Evolutionary conservation across 306 rosid species (phyloP), one percentile per base, ranked within the genome.

Genomic region (Citrullus colocynthis): DNA sequence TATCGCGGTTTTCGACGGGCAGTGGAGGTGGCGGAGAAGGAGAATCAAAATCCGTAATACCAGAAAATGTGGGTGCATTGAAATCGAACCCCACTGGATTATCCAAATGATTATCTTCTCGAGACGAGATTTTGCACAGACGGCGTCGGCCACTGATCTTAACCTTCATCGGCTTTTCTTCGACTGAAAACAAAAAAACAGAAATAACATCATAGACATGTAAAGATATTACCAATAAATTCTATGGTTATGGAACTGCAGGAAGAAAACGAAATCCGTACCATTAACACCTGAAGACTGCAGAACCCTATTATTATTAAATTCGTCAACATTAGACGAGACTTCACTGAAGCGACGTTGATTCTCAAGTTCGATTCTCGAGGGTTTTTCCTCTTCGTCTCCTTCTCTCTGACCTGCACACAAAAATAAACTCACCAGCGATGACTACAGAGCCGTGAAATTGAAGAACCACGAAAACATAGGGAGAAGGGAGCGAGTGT

Each of bases 61-160:
- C 87, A 34, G 80, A 81, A 78, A 88, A 72, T 0, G 16, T 59
- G 11, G 85, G 80, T 55, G 86, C 88, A 24, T 6, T 8, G 60
- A 49, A 72, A 72, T 88, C 87, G 36, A 79, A 56, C 4, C 37
- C 85, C 36, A 3, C 75, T 51, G n/a, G 60, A 48, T 85, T 73
- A 24, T 78, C 83, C 16, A 58, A 15, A 54, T 3, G 37, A 77
- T 61, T 82, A 11, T 75, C 79, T 0, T 80, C 88, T 21, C 69
- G 55, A 21, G 84, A 42, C 15, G 88, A 85, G 69, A 86, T 81
- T 81, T 92, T 95, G 83, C 96, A 94, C 11, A 94, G 90, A 49
- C 97, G 97, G 48, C 97, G 95, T 3, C 91, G 85, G 32, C 97
- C 97, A 76, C 80, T 81, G 63, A 90, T 82, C 78, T 86, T 89